Conservation (phyloP, 768 basidiomycete genomes). For the Porpolomopsis calyptriformis region DNA sequence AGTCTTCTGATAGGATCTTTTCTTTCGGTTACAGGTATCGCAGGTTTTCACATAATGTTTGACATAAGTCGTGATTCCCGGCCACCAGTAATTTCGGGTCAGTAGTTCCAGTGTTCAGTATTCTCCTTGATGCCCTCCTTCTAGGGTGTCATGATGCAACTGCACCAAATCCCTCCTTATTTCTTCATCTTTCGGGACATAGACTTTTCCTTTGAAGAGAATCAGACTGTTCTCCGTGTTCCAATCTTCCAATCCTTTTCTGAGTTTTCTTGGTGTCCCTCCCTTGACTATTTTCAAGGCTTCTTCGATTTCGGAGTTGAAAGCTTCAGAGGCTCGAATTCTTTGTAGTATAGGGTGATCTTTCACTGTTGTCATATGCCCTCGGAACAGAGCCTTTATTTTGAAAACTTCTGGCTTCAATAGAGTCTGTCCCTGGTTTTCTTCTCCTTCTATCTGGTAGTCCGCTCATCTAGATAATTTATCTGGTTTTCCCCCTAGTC, state of each 20-base stretch:
- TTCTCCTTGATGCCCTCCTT: slow-evolving; percentile 33
- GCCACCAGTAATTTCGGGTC: slow-evolving; percentile 32
- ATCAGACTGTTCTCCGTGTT: slow-evolving; percentile 14
- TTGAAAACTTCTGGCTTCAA: background rate
- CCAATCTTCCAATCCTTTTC: background rate
- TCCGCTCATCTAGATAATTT: background rate
- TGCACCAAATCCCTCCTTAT: slow-evolving; percentile 21
- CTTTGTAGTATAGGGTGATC: background rate
- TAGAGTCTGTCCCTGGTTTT: background rate
- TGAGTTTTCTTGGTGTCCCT: background rate
- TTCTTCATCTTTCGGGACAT: slow-evolving; percentile 23
- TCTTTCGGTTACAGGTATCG: slow-evolving; percentile 23
- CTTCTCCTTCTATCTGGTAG: background rate
- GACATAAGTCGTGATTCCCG: slow-evolving; percentile 16
- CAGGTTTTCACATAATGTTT: slow-evolving; percentile 25
- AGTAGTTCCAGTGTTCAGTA: slow-evolving; percentile 23
- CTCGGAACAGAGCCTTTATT: background rate
- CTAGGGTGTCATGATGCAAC: slow-evolving; percentile 24
- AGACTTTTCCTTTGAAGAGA: slow-evolving; percentile 17
- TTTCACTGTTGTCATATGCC: background rate
- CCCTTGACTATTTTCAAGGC: background rate
- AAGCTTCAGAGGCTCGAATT: background rate
- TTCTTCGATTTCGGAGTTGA: background rate
- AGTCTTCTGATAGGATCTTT: slow-evolving; percentile 24
- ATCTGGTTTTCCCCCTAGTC: slow-evolving; percentile 17